phyloP scores from a whole-genome alignment of 108 stramenopile genomes.

The Nitzschia palea region DNA sequence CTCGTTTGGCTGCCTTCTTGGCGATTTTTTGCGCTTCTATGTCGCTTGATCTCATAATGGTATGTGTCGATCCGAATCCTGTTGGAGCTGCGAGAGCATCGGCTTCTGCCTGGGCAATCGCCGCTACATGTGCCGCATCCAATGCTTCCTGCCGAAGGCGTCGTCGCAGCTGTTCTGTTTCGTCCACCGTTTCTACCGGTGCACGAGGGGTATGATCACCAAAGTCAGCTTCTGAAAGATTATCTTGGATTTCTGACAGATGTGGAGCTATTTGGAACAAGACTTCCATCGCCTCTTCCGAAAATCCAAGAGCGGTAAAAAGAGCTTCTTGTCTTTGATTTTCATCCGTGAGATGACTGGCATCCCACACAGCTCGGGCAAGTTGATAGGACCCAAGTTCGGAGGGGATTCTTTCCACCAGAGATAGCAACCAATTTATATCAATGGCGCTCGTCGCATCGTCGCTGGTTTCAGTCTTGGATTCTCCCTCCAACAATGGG shows the following conservation, averaged over 20 bases:
- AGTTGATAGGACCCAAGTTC: conserved; percentile 33
- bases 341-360: conserved; percentile 31
- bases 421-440: conserved; percentile 24
- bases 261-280: conserved; percentile 50
- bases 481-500: conserved; percentile 12
- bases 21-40: conserved; percentile 52
- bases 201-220: background rate
- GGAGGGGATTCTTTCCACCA: conserved; percentile 25
- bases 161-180: conserved; percentile 42
- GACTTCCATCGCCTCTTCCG: conserved; percentile 52
- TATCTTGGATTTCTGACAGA: conserved; percentile 30
- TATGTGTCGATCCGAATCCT: conserved; percentile 50
- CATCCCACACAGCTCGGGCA: conserved; percentile 38
- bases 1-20: conserved; percentile 66
- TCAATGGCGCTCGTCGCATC: background rate
- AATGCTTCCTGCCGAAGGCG: conserved; percentile 55
- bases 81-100: conserved; percentile 10
- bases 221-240: conserved; percentile 2
- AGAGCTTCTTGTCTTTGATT: conserved; percentile 57
- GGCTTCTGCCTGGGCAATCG: conserved; percentile 54
- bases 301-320: conserved; percentile 57
- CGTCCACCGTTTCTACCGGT: conserved; percentile 20
- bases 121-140: conserved; percentile 63
- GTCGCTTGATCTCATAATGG: conserved; percentile 57
- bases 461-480: conserved; percentile 6